phyloP scores from a whole-genome alignment of 176 grass and related monocot species.

The Eleusine indica region DNA sequence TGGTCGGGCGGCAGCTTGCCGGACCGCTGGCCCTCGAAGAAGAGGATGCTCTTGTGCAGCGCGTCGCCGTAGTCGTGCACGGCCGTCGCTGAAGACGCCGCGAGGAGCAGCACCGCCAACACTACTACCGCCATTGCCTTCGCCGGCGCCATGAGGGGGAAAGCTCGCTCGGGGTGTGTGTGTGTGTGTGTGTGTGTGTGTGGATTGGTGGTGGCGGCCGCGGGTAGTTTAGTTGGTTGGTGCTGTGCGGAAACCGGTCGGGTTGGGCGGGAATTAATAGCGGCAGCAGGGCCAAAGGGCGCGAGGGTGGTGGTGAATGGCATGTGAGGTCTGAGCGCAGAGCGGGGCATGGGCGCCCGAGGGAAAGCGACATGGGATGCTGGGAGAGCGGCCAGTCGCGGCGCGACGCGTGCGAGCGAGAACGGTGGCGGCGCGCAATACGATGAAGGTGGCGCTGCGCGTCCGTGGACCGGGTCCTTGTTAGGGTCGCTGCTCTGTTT shows the following conservation, averaged over 20 bases:
- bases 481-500: background rate
- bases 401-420: background rate
- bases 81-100: background rate
- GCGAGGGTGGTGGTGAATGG: background rate
- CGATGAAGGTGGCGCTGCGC: background rate
- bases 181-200: no score
- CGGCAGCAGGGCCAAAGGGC: no score
- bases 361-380: constrained; percentile 44
- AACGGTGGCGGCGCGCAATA: constrained; percentile 24
- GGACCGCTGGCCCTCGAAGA: constrained; percentile 90
- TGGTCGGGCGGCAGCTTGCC: constrained; percentile 61
- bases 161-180: background rate
- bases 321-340: constrained; percentile 41
- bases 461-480: constrained; percentile 33
- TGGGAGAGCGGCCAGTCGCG: constrained; percentile 2
- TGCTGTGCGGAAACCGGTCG: background rate
- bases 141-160: constrained; percentile 17
- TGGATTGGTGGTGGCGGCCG: background rate
- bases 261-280: constrained; percentile 29
- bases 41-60: constrained; percentile 84
- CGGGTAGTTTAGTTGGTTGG: constrained; percentile 48
- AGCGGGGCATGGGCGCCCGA: background rate
- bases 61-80: constrained; percentile 79
- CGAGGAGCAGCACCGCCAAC: constrained; percentile 1
- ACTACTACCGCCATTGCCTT: background rate